Evolutionary conservation across 106 monocot genomes (phyloP).

Genomic region (Apostasia ramifera): DNA sequence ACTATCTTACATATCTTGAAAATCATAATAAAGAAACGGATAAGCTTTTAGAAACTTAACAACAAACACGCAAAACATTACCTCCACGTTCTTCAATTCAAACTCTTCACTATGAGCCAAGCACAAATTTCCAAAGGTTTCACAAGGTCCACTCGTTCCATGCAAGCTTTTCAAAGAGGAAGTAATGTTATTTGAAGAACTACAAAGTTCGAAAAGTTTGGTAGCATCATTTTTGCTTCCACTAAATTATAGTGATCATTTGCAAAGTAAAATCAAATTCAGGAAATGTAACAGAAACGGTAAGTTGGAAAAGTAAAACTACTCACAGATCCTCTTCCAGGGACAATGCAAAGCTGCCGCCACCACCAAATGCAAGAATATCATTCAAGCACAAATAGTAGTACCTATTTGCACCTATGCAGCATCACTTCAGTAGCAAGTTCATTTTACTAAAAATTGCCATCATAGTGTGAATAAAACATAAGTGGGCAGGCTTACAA

Average conservation of each 20-base stretch:
- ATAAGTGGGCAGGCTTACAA: not conserved
- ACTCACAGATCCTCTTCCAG: constrained; percentile 96
- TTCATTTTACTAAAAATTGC: not conserved
- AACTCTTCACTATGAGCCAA: constrained; percentile 82
- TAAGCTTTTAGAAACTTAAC: not conserved
- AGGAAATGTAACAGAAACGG: not conserved
- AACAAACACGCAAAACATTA: constrained; percentile 19
- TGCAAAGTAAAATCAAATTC: not conserved
- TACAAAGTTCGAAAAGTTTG: not conserved
- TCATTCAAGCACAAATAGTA: constrained; percentile 89
- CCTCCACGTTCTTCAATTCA: constrained; percentile 96
- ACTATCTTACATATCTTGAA: too few relatives aligned
- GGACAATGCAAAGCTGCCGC: constrained; percentile 69
- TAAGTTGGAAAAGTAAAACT: not conserved
- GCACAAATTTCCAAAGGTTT: constrained; percentile 89
- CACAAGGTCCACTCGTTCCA: constrained; percentile 78
- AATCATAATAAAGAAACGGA: too few relatives aligned
- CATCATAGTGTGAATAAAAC: not conserved
- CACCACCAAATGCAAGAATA: constrained; percentile 83
- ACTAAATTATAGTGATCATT: not conserved
- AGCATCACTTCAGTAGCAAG: constrained; percentile 13
- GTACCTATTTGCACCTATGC: constrained; percentile 78
- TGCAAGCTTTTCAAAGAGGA: constrained; percentile 45
- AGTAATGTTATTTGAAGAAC: not conserved
- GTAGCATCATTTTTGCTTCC: not conserved